phyloP scores from a whole-genome alignment of 1,139 yeast genomes.

The Blastobotrys malaysiensis region DNA sequence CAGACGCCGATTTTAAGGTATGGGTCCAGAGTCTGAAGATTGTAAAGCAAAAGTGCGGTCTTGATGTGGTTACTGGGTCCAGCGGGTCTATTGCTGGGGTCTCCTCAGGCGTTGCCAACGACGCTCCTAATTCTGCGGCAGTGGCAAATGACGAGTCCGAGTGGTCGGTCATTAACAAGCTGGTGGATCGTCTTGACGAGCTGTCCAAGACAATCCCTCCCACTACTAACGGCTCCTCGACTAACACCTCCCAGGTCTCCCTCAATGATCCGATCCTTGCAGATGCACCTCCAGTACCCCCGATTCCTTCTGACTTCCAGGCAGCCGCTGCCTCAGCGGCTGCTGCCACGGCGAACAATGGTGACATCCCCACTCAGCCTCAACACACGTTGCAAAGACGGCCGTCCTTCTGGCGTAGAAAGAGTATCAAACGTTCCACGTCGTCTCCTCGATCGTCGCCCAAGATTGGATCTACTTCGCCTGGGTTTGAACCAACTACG shows the following conservation, averaged over 20 bases:
- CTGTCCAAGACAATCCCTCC: background rate
- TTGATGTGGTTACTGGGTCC: background rate
- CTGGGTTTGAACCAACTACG: background rate
- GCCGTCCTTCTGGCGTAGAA: slow-evolving; percentile 23
- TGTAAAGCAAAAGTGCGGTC: background rate
- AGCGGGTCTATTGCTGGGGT: background rate
- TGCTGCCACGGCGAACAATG: background rate
- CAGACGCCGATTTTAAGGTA: slow-evolving; percentile 57
- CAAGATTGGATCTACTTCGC: background rate
- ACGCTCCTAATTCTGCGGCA: background rate
- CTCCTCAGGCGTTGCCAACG: background rate
- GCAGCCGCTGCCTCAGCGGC: background rate
- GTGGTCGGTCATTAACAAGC: slow-evolving; percentile 10
- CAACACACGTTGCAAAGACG: slow-evolving; percentile 13
- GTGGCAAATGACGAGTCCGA: slow-evolving; percentile 4
- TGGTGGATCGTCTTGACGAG: slow-evolving; percentile 8
- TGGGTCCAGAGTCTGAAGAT: slow-evolving; percentile 48
- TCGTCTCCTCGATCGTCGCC: background rate
- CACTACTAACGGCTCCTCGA: background rate
- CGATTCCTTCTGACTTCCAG: background rate
- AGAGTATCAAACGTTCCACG: background rate
- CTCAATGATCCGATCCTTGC: background rate
- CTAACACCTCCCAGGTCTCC: background rate
- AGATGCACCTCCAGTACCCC: background rate
- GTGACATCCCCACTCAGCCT: slow-evolving; percentile 1